Percentiles rank a stretch among this genome's conserved stretches.
Evolutionary conservation across 768 basidiomycete genomes (phyloP).

Genomic region (Rhodotorula sphaerocarpa): DNA sequence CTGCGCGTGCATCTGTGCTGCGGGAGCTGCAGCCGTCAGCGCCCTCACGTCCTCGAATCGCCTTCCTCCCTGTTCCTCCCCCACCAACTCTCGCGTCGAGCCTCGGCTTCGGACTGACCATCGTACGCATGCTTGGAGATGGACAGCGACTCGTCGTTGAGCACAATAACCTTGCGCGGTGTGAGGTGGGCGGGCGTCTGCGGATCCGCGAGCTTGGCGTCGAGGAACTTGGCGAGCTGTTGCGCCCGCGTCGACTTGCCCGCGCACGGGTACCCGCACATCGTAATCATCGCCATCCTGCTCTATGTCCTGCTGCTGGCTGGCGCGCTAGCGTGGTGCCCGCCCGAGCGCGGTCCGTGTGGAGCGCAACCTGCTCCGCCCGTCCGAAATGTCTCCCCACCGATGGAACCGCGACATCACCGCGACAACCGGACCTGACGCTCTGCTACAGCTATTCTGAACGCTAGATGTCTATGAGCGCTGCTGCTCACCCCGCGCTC

Average conservation of each 20-base stretch:
- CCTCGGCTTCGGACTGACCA: conserved; percentile 15
- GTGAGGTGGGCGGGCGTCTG: conserved; percentile 1
- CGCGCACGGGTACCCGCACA: conserved; percentile 77
- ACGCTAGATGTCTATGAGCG: too few relatives aligned
- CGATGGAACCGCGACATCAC: too few relatives aligned
- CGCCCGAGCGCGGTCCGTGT: too few relatives aligned
- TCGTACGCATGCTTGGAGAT: conserved; percentile 34
- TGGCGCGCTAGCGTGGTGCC: too few relatives aligned
- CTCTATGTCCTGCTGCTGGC: not conserved
- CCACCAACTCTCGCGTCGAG: too few relatives aligned
- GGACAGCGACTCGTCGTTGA: conserved; percentile 38
- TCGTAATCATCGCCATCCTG: conserved; percentile 80
- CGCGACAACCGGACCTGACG: too few relatives aligned
- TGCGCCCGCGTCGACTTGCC: conserved; percentile 71
- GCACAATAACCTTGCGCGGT: conserved; percentile 19
- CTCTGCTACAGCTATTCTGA: too few relatives aligned
- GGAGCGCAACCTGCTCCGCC: too few relatives aligned
- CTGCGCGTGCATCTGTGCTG: conserved; percentile 60
- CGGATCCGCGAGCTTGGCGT: conserved; percentile 35
- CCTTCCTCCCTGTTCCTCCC: too few relatives aligned
- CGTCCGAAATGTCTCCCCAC: too few relatives aligned
- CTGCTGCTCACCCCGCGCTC: too few relatives aligned
- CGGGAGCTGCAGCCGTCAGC: not conserved
- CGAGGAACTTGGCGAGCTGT: conserved; percentile 58
- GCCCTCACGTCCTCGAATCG: too few relatives aligned